Percentiles rank a stretch among this genome's conserved stretches.
Conservation (phyloP, 768 basidiomycete genomes). For the Agrocybe pediades region DNA sequence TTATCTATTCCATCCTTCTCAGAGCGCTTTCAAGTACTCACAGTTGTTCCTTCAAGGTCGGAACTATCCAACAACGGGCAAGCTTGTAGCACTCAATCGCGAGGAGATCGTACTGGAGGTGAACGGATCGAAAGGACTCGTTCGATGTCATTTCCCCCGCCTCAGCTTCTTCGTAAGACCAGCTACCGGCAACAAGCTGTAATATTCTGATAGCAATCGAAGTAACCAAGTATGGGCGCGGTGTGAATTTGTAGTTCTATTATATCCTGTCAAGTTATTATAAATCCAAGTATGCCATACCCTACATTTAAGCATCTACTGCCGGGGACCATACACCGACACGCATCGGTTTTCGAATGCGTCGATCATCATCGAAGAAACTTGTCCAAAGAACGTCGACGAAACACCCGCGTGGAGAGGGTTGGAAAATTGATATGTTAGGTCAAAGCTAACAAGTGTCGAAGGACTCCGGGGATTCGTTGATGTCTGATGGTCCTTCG, state of each 20-base stretch:
- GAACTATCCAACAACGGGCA: slow-evolving; percentile 46
- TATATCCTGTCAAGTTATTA: background rate
- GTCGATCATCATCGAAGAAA: slow-evolving; percentile 86
- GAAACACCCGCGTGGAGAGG: slow-evolving; percentile 86
- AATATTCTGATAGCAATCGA: too few relatives aligned
- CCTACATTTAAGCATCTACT: background rate
- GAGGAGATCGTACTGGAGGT: slow-evolving; percentile 54
- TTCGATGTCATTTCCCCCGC: slow-evolving; percentile 57
- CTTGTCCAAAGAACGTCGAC: slow-evolving; percentile 81
- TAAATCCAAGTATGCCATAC: background rate
- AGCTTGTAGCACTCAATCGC: slow-evolving; percentile 46
- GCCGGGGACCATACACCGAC: slow-evolving; percentile 60
- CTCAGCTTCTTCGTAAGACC: slow-evolving; percentile 33
- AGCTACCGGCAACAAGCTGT: slow-evolving; percentile 10
- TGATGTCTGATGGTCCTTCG: background rate
- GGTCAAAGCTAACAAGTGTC: slow-evolving; percentile 84
- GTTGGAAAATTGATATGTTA: slow-evolving; percentile 85
- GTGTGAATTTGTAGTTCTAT: too few relatives aligned
- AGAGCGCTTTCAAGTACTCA: background rate
- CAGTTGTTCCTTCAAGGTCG: slow-evolving; percentile 24
- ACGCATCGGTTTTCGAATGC: slow-evolving; percentile 89
- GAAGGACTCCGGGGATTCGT: slow-evolving; percentile 37
- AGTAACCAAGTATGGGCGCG: too few relatives aligned
- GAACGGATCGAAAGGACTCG: slow-evolving; percentile 32
- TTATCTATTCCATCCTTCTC: background rate